Percentiles rank a stretch among this genome's conserved stretches.
phyloP scores from a whole-genome alignment of 1,284 basidiomycete genomes.

The Ceratobasidium sp. region DNA sequence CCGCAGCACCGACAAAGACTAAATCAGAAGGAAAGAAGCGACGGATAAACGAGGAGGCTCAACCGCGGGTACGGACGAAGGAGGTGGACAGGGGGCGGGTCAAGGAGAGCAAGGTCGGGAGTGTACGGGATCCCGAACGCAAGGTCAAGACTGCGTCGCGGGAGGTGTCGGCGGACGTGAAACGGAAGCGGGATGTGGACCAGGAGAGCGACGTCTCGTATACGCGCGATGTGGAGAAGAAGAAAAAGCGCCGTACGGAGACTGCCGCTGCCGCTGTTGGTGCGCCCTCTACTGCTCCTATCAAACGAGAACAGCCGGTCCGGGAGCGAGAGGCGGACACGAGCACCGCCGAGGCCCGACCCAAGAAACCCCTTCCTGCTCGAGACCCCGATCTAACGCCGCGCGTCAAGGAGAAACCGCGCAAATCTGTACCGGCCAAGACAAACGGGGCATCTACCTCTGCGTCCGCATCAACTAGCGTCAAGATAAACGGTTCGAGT shows the following conservation, averaged over 20 bases:
- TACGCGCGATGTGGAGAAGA: constrained; percentile 11
- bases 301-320: constrained; percentile 4
- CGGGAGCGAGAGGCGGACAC: constrained; percentile 35
- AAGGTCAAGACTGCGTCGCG: constrained; percentile 8
- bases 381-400: constrained; percentile 17
- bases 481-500: constrained; percentile 28
- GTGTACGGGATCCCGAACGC: constrained; percentile 7
- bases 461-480: background rate
- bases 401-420: constrained; percentile 17
- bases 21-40: constrained; percentile 33
- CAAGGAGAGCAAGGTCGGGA: constrained; percentile 30
- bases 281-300: background rate
- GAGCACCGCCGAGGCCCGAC: constrained; percentile 26
- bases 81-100: constrained; percentile 15
- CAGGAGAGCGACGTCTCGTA: constrained; percentile 37
- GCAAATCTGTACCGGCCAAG: constrained; percentile 7
- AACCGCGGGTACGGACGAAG: constrained; percentile 10
- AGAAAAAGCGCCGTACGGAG: constrained; percentile 35
- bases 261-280: background rate
- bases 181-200: constrained; percentile 24
- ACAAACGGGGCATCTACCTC: constrained; percentile 18
- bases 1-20: background rate
- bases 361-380: constrained; percentile 19
- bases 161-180: background rate
- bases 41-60: constrained; percentile 20